A percentile compares a stretch with the other conserved stretches of the same genome.
phyloP scores from a whole-genome alignment of 2,329 filamentous ascomycete genomes.

The Graphium sp. region DNA sequence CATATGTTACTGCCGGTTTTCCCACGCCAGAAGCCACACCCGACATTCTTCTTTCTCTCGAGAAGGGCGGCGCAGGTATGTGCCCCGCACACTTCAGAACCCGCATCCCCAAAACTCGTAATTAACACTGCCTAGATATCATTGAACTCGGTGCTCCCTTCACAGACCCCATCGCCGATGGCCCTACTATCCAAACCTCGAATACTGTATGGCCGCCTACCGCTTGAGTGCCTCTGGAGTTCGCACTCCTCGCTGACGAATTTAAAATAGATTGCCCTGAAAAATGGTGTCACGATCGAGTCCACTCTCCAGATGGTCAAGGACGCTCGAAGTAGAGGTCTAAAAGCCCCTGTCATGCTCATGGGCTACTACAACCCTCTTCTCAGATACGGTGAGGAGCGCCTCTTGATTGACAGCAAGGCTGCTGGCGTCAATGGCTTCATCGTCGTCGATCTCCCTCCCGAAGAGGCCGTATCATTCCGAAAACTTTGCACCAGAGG shows the following conservation, averaged over 20 bases:
- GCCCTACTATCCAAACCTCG: slow-evolving; percentile 87
- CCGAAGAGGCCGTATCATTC: slow-evolving; percentile 90
- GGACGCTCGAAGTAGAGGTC: slow-evolving; percentile 58
- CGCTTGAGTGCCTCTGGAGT: slow-evolving; percentile 1
- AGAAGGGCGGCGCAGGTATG: slow-evolving; percentile 79
- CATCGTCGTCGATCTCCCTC: slow-evolving; percentile 89
- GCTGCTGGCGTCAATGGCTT: slow-evolving; percentile 84
- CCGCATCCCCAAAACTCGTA: neutral
- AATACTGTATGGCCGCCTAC: slow-evolving; percentile 65
- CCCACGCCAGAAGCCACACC: slow-evolving; percentile 70
- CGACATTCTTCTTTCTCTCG: slow-evolving; percentile 72
- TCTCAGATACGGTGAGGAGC: slow-evolving; percentile 85
- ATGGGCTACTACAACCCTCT: slow-evolving; percentile 99
- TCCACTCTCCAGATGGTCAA: slow-evolving; percentile 71
- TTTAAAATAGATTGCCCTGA: slow-evolving; percentile 43
- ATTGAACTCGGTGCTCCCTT: slow-evolving; percentile 95
- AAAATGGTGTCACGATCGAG: slow-evolving; percentile 74
- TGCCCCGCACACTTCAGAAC: slow-evolving; percentile 4
- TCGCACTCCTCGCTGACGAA: slow-evolving; percentile 1
- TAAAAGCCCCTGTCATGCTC: slow-evolving; percentile 70
- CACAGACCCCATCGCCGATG: slow-evolving; percentile 95
- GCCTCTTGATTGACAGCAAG: slow-evolving; percentile 68
- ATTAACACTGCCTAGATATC: slow-evolving; percentile 44
- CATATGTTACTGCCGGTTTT: slow-evolving; percentile 91
- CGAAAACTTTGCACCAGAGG: slow-evolving; percentile 65